Percentiles rank a stretch among this genome's conserved stretches.
phyloP scores from a whole-genome alignment of 495 filamentous ascomycete species.

The Chaetomium tenue region DNA sequence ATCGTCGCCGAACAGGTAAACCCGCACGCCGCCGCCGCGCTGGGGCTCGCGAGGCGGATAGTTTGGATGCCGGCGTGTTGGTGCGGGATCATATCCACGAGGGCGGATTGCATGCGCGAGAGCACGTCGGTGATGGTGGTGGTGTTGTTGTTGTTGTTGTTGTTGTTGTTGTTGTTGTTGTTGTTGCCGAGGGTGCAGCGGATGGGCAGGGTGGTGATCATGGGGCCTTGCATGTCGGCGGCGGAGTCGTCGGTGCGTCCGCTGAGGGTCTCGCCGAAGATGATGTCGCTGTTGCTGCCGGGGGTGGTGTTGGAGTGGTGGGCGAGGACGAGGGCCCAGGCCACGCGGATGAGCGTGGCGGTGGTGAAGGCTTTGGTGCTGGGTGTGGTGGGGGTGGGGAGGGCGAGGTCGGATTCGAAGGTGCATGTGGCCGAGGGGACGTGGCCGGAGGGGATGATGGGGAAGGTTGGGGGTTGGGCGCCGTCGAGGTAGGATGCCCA shows the following conservation, averaged over 20 bases:
- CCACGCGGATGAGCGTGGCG: slow-evolving; percentile 59
- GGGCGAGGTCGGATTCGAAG: slow-evolving; percentile 50
- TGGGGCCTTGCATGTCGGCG: slow-evolving; percentile 55
- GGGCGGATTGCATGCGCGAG: slow-evolving; percentile 13
- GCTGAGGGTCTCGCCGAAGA: slow-evolving; percentile 57
- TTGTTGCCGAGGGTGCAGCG: slow-evolving; percentile 30
- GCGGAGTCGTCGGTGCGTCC: slow-evolving; percentile 54
- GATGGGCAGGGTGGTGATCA: slow-evolving; percentile 65
- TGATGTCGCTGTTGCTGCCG: slow-evolving; percentile 49
- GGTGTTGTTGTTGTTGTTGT: no score
- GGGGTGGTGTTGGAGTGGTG: slow-evolving; percentile 47
- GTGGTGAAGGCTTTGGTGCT: slow-evolving; percentile 46
- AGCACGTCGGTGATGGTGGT: not conserved
- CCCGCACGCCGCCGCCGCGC: slow-evolving; percentile 9
- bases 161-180: no score
- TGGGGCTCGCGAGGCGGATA: slow-evolving; percentile 9
- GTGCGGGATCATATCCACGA: slow-evolving; percentile 23
- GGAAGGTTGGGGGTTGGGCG: slow-evolving; percentile 57
- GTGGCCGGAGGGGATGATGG: slow-evolving; percentile 55
- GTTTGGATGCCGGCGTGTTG: slow-evolving; percentile 20
- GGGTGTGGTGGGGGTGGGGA: slow-evolving; percentile 19
- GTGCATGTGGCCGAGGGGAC: slow-evolving; percentile 53
- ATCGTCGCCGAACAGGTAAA: slow-evolving; percentile 17
- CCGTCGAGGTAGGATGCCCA: slow-evolving; percentile 49
- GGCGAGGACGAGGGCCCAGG: slow-evolving; percentile 60